phyloP scores from a whole-genome alignment of 495 filamentous ascomycete genomes.

The Xanthoparmelia taractica region DNA sequence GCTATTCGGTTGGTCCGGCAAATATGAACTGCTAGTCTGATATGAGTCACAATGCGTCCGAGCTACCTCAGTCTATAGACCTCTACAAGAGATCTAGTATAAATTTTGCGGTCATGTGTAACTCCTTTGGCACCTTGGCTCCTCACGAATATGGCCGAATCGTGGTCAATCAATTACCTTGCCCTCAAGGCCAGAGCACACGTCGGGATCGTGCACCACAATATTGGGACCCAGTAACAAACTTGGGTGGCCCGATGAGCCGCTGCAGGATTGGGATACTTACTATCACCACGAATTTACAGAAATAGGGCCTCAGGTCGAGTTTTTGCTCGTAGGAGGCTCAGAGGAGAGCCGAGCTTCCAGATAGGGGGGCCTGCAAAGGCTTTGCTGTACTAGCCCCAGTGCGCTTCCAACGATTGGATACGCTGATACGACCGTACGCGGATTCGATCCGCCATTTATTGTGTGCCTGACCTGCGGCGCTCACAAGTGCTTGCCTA shows the following conservation, averaged over 20 bases:
- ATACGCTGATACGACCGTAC: background rate
- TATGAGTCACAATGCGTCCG: no score
- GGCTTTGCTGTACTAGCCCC: background rate
- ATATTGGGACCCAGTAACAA: background rate
- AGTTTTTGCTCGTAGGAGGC: background rate
- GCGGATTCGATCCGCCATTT: background rate
- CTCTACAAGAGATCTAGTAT: no score
- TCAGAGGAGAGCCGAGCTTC: background rate
- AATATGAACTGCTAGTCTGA: no score
- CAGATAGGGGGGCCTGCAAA: background rate
- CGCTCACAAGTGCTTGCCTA: background rate
- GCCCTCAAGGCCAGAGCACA: background rate
- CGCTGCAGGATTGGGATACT: background rate
- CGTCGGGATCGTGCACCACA: background rate
- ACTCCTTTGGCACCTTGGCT: background rate
- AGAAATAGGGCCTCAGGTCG: background rate
- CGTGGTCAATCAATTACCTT: background rate
- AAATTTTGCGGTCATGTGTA: no score
- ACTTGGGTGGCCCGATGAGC: background rate
- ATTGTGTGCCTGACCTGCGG: background rate
- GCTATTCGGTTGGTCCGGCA: background rate
- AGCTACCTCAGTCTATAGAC: background rate
- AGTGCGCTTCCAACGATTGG: background rate
- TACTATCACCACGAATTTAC: background rate
- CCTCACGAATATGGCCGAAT: background rate